Conservation (phyloP, 169 alveolate genomes). For the Sarcocystis neurona region DNA sequence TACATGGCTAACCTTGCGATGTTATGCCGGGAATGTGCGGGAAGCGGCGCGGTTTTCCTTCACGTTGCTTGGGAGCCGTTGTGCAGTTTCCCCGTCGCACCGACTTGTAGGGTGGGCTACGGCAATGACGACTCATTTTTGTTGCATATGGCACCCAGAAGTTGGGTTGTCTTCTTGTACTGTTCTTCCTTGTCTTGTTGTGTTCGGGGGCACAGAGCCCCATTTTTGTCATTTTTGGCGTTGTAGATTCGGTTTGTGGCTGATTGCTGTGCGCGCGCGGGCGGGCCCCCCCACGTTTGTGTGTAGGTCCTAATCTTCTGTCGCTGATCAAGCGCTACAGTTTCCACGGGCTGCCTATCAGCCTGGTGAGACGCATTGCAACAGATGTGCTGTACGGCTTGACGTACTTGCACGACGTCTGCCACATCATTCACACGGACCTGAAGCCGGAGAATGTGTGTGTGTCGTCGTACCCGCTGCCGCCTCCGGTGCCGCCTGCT, state of each 20-base stretch:
- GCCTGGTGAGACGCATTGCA: constrained; percentile 92
- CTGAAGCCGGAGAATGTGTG: constrained; percentile 98
- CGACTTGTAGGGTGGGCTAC: too few species aligned
- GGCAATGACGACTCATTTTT: too few species aligned
- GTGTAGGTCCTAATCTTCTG: constrained; percentile 90
- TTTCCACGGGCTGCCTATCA: constrained; percentile 94
- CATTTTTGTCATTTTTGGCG: background rate
- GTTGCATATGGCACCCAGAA: too few species aligned
- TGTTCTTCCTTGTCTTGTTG: too few species aligned
- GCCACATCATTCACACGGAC: constrained; percentile 98
- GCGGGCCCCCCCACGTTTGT: background rate
- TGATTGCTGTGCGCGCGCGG: background rate
- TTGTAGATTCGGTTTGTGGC: background rate
- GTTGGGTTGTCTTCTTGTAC: too few species aligned
- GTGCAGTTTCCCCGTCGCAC: too few species aligned
- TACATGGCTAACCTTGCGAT: too few species aligned
- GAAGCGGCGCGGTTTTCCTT: too few species aligned
- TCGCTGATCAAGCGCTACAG: constrained; percentile 94
- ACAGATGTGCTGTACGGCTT: constrained; percentile 96
- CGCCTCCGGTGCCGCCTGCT: constrained; percentile 64
- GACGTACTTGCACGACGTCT: constrained; percentile 91
- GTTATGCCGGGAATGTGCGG: too few species aligned
- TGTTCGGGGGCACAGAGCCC: too few species aligned
- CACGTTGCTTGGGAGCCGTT: too few species aligned
- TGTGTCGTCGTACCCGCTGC: constrained; percentile 71